Conservation (phyloP, 768 basidiomycete species). For the Rhodotorula graminis region DNA sequence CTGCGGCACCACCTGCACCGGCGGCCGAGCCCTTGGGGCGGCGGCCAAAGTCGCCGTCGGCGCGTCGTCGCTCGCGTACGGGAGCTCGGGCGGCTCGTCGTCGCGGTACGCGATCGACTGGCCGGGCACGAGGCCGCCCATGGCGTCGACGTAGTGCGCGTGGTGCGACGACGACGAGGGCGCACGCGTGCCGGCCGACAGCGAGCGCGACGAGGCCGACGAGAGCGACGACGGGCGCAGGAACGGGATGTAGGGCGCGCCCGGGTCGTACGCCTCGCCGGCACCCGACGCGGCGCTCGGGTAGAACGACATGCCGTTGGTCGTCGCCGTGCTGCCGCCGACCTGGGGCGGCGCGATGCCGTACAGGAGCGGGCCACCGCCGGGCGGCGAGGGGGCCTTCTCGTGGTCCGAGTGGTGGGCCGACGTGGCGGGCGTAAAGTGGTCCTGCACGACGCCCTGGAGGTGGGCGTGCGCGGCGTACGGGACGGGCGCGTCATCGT, state of each 20-base stretch:
- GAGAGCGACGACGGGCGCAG: neutral
- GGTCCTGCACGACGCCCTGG: neutral
- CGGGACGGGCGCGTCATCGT: neutral
- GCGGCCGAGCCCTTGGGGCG: neutral
- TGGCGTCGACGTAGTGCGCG: neutral
- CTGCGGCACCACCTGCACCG: neutral
- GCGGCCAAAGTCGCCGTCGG: constrained; percentile 1
- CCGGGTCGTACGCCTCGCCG: constrained; percentile 2
- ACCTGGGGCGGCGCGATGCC: neutral
- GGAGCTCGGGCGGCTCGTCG: neutral
- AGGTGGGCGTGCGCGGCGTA: neutral
- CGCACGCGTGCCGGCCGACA: neutral
- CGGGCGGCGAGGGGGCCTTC: neutral
- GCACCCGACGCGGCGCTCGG: neutral
- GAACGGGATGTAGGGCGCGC: constrained; percentile 12
- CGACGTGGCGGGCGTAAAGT: neutral
- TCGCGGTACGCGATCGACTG: neutral
- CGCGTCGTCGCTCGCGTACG: neutral
- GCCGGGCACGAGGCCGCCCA: neutral
- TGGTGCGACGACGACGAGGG: too few relatives aligned
- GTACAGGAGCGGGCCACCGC: neutral
- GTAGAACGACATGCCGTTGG: neutral
- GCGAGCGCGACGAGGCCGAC: neutral
- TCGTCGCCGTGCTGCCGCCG: too few relatives aligned
- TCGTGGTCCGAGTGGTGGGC: constrained; percentile 1